Conservation (phyloP, 2,329 filamentous ascomycete genomes). For the Epichloe baconii region DNA sequence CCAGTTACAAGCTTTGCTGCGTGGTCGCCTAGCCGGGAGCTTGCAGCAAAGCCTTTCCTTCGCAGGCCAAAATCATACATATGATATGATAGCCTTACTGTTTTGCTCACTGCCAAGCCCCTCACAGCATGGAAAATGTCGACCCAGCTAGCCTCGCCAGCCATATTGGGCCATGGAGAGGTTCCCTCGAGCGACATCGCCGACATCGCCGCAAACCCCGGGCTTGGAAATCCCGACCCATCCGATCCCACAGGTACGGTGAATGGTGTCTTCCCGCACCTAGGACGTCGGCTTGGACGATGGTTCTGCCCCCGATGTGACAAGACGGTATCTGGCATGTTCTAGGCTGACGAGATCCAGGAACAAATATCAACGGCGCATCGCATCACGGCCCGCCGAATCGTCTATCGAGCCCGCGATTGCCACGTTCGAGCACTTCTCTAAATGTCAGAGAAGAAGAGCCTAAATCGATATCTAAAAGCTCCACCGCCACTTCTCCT, state of each 20-base stretch:
- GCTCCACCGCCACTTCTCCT: constrained; percentile 13
- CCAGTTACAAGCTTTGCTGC: not conserved
- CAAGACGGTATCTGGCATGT: not conserved
- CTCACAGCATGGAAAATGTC: constrained; percentile 25
- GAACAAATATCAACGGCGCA: constrained; percentile 3
- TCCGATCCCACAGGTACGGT: constrained; percentile 20
- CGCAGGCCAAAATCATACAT: not conserved
- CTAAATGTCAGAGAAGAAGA: constrained; percentile 22
- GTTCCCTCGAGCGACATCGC: constrained; percentile 13
- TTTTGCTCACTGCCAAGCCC: not conserved
- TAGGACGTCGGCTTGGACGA: not conserved
- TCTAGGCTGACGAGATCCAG: constrained; percentile 3
- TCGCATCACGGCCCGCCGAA: constrained; percentile 7
- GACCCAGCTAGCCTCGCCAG: constrained; percentile 16
- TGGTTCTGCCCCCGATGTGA: not conserved
- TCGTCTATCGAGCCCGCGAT: constrained; percentile 12
- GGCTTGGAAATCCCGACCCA: constrained; percentile 13
- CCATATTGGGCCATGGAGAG: constrained; percentile 15
- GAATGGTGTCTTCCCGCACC: not conserved
- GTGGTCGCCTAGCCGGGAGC: not conserved
- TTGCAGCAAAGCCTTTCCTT: not conserved
- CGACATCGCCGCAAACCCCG: constrained; percentile 13
- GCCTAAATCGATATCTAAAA: constrained; percentile 15
- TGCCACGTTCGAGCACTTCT: constrained; percentile 50
- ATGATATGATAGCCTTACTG: not conserved